Conservation (phyloP, 768 basidiomycete genomes). For the Suillus variegatus region DNA sequence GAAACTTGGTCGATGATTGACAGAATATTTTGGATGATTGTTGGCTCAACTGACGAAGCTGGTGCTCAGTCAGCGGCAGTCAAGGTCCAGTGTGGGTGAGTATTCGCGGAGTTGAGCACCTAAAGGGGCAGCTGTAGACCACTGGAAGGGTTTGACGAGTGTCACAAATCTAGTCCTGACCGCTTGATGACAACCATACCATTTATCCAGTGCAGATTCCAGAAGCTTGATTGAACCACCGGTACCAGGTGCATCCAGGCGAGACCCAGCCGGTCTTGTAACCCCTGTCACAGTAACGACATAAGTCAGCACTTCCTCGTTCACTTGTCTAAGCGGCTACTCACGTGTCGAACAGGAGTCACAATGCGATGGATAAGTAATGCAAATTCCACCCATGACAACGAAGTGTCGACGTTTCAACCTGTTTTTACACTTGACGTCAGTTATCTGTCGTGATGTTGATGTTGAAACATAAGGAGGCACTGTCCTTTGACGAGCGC, state of each 20-base stretch:
- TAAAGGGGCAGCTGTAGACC: not conserved
- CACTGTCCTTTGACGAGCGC: too few relatives aligned
- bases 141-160: not conserved
- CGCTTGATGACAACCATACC: not conserved
- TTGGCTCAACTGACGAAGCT: not conserved
- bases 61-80: not conserved
- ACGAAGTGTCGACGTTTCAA: not conserved
- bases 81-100: not conserved
- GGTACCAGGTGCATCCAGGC: not conserved
- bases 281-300: not conserved
- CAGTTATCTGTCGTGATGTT: too few relatives aligned
- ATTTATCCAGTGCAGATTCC: not conserved
- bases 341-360: not conserved
- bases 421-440: too few relatives aligned
- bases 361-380: not conserved
- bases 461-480: too few relatives aligned
- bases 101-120: not conserved
- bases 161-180: not conserved
- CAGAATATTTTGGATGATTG: not conserved
- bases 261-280: not conserved
- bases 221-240: not conserved
- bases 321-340: not conserved
- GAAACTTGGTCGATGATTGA: not conserved
- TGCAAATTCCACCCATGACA: not conserved
- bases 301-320: not conserved